A percentile compares a stretch with the other conserved stretches of the same genome.
These are phyloP conservation scores for Beta lomatogona DNA, from an alignment of 179 eudicot species.

Conservation along the genomic window DNA sequence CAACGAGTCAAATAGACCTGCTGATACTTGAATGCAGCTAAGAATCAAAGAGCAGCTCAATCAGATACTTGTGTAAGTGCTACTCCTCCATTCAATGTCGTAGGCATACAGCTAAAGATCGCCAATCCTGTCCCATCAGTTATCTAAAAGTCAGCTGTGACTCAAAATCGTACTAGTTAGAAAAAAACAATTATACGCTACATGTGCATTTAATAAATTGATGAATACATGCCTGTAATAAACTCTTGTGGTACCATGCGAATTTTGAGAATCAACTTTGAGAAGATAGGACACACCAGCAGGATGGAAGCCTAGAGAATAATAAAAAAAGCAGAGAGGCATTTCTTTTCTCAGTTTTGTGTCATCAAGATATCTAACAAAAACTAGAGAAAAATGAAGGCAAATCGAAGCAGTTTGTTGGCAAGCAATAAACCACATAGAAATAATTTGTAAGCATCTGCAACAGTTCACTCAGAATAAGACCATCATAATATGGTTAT, in stretches of 20 bases:
- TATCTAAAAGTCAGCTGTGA: slow-evolving; percentile 24
- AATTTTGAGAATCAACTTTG: slow-evolving; percentile 42
- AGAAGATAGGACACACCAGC: slow-evolving; percentile 39
- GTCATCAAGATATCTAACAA: neutral
- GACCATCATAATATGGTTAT: neutral
- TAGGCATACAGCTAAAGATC: slow-evolving; percentile 50
- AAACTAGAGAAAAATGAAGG: neutral
- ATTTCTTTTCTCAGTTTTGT: neutral
- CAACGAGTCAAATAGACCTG: slow-evolving; percentile 1
- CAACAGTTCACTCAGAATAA: neutral
- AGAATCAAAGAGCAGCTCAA: slow-evolving; percentile 11
- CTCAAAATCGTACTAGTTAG: neutral
- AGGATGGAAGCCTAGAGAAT: slow-evolving; percentile 41
- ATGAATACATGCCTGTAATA: slow-evolving; percentile 38
- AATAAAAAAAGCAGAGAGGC: slow-evolving; percentile 9
- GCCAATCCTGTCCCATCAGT: slow-evolving; percentile 42
- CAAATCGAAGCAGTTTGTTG: neutral
- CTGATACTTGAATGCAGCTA: neutral
- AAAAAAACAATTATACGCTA: neutral
- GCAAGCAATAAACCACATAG: neutral
- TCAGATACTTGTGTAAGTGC: slow-evolving; percentile 50
- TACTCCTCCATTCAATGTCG: slow-evolving; percentile 46
- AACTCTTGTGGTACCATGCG: slow-evolving; percentile 47
- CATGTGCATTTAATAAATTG: neutral
- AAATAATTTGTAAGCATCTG: neutral